Percentiles rank a stretch among this genome's conserved stretches.
These are phyloP conservation scores for Ambrosia trifida DNA, from an alignment of 129 eudicot species.

Conservation along the genomic window DNA sequence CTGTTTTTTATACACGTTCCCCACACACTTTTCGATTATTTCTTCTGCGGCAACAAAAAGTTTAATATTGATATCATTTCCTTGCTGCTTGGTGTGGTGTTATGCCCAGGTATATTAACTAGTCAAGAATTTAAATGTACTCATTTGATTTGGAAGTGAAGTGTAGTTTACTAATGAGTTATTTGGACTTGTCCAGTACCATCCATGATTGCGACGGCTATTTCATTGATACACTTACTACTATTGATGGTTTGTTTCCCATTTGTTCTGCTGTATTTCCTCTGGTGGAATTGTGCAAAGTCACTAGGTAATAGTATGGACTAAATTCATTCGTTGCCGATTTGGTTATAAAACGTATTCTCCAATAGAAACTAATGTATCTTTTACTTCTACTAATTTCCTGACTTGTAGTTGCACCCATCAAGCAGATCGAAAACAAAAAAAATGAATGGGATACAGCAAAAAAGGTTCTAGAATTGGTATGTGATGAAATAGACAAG, in stretches of 20 bases:
- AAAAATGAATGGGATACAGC: background rate
- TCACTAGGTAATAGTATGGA: background rate
- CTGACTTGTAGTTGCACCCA: background rate
- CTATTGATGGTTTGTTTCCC: background rate
- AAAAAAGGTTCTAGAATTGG: background rate
- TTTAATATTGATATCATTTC: background rate
- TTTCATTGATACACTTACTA: background rate
- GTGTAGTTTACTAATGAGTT: background rate
- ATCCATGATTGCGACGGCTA: background rate
- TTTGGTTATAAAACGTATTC: background rate
- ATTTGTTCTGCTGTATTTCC: background rate
- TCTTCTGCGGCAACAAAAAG: background rate
- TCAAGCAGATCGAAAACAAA: background rate
- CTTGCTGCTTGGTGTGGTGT: background rate
- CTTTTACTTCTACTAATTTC: too few relatives aligned
- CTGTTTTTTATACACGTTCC: background rate
- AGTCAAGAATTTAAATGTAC: too few relatives aligned
- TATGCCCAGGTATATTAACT: background rate
- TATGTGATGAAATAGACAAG: too few relatives aligned
- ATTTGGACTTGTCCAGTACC: background rate
- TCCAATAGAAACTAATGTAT: background rate
- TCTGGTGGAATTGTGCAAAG: background rate
- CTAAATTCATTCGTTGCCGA: too few relatives aligned
- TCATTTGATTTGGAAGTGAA: background rate
- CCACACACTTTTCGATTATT: background rate